These are phyloP conservation scores for Alternaria metachromatica DNA, from an alignment of 2,329 filamentous ascomycete genomes.

Conservation along the genomic window DNA sequence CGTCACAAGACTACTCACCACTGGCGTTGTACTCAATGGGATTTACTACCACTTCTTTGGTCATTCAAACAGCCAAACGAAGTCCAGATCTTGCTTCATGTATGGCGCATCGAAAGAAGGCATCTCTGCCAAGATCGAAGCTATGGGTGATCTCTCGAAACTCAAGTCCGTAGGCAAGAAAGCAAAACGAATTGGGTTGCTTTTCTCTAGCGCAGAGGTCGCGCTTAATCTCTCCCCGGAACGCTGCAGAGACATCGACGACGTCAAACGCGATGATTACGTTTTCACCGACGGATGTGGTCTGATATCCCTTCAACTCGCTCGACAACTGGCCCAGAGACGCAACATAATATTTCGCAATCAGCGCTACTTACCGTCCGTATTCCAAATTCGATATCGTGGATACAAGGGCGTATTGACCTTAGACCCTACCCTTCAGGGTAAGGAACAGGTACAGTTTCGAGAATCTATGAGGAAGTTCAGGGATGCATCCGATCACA, in stretches of 20 bases:
- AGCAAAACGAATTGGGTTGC: slow-evolving; percentile 52
- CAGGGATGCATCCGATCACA: slow-evolving; percentile 45
- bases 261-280: slow-evolving; percentile 48
- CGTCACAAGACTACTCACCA: slow-evolving; percentile 42
- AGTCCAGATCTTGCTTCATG: slow-evolving; percentile 52
- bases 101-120: slow-evolving; percentile 45
- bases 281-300: slow-evolving; percentile 55
- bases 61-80: slow-evolving; percentile 55
- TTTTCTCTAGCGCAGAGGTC: slow-evolving; percentile 50
- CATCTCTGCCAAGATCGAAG: slow-evolving; percentile 45
- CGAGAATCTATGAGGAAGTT: slow-evolving; percentile 54
- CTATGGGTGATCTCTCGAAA: slow-evolving; percentile 51
- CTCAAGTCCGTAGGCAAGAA: slow-evolving; percentile 54
- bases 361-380: slow-evolving; percentile 48
- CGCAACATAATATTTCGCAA: slow-evolving; percentile 47
- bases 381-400: slow-evolving; percentile 53
- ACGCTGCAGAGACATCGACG: slow-evolving; percentile 50
- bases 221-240: slow-evolving; percentile 41
- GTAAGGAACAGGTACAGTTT: slow-evolving; percentile 35
- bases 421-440: slow-evolving; percentile 45
- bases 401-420: slow-evolving; percentile 55
- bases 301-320: slow-evolving; percentile 44
- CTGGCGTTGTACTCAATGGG: slow-evolving; percentile 47
- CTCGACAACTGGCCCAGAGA: slow-evolving; percentile 42
- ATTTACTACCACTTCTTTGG: slow-evolving; percentile 52